phyloP scores from a whole-genome alignment of 192 early-diverging fungal genomes.

The Backusella liffmaniae region DNA sequence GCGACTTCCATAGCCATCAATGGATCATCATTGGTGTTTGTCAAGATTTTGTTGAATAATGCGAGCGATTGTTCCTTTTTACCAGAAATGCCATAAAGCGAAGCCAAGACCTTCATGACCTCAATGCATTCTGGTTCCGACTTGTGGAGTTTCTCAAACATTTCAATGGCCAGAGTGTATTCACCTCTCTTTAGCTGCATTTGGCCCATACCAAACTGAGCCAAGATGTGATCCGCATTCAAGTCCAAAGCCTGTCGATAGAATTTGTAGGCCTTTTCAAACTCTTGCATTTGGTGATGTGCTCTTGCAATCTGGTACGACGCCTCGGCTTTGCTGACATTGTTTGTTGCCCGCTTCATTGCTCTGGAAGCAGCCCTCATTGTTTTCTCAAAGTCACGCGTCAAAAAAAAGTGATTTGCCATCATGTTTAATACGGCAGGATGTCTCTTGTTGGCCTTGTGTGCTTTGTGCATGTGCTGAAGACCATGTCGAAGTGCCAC shows the following conservation, averaged over 20 bases:
- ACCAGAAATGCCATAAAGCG: constrained; percentile 59
- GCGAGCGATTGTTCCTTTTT: constrained; percentile 65
- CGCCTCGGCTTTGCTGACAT: constrained; percentile 57
- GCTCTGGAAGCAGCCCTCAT: constrained; percentile 45
- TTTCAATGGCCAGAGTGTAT: constrained; percentile 42
- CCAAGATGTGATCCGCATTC: constrained; percentile 65
- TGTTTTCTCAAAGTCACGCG: constrained; percentile 45
- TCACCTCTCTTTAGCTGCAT: constrained; percentile 59
- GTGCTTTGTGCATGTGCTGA: constrained; percentile 50
- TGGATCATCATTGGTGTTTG: constrained; percentile 51
- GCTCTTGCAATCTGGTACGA: constrained; percentile 59
- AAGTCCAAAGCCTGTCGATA: constrained; percentile 64
- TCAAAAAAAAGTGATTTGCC: constrained; percentile 55
- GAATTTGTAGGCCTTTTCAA: constrained; percentile 66
- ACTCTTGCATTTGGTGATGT: constrained; percentile 58
- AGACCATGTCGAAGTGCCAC: constrained; percentile 44
- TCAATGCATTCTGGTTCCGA: constrained; percentile 64
- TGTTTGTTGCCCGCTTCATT: constrained; percentile 42
- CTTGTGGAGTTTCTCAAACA: constrained; percentile 59
- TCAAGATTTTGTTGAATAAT: constrained; percentile 63
- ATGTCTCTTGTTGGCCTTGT: constrained; percentile 50
- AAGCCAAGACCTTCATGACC: constrained; percentile 59
- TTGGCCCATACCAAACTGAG: constrained; percentile 79
- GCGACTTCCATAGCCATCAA: constrained; percentile 64
- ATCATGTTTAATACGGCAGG: constrained; percentile 52